Evolutionary conservation across 441 rosid genomes (phyloP).

Genomic region (Erodium texanum): DNA sequence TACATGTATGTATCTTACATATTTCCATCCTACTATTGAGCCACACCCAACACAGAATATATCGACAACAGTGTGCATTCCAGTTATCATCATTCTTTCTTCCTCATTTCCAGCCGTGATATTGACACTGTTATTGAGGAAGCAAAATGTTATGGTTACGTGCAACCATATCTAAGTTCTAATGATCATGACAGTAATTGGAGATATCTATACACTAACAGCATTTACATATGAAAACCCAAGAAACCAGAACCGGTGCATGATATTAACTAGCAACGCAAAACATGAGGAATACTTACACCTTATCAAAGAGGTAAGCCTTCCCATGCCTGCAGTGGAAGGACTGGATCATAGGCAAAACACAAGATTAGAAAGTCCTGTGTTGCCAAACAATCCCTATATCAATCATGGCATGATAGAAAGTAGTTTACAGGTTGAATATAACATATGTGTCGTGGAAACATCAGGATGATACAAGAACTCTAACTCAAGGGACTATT

Average conservation of each 20-base stretch:
- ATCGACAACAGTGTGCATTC: slow-evolving; percentile 71
- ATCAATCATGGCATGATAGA: slow-evolving; percentile 5
- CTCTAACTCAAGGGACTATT: neutral
- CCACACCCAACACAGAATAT: slow-evolving; percentile 78
- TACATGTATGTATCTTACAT: slow-evolving; percentile 33
- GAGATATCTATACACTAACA: neutral
- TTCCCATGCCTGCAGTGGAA: slow-evolving; percentile 67
- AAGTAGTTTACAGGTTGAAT: neutral
- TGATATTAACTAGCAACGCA: neutral
- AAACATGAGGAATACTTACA: slow-evolving; percentile 38
- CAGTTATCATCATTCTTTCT: slow-evolving; percentile 71
- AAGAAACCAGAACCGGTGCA: neutral
- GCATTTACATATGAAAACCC: neutral
- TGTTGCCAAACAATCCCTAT: neutral
- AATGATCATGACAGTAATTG: neutral
- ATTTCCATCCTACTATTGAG: slow-evolving; percentile 85
- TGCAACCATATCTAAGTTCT: no score
- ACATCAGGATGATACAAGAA: neutral
- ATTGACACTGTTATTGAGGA: slow-evolving; percentile 43
- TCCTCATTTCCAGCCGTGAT: slow-evolving; percentile 50
- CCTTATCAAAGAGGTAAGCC: slow-evolving; percentile 68
- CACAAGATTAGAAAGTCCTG: slow-evolving; percentile 15
- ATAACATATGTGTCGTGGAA: neutral
- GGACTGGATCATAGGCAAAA: slow-evolving; percentile 40
- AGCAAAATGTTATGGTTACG: slow-evolving; percentile 7